A percentile compares a stretch with the other conserved stretches of the same genome.
phyloP scores from a whole-genome alignment of 805 yeast genomes.

The Yamadazyma olivae region DNA sequence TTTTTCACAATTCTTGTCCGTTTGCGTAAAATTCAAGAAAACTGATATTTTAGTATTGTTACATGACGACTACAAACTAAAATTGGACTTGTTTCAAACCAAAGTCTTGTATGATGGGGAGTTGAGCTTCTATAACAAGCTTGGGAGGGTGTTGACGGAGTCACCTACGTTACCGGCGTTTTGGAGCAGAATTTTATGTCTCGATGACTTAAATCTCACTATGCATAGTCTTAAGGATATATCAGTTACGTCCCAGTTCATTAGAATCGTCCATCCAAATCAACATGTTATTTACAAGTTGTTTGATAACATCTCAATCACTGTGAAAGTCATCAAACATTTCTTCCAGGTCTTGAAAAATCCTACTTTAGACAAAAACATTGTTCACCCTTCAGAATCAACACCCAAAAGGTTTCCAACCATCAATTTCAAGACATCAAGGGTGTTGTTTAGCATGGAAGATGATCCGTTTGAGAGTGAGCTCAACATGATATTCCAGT shows the following conservation, averaged over 20 bases:
- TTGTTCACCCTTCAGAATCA: slow-evolving; percentile 30
- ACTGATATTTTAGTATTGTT: slow-evolving; percentile 30
- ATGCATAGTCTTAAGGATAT: slow-evolving; percentile 15
- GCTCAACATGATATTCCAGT: slow-evolving; percentile 38
- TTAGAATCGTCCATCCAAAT: slow-evolving; percentile 37
- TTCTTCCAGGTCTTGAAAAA: slow-evolving; percentile 23
- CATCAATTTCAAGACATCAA: slow-evolving; percentile 23
- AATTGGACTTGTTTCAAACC: slow-evolving; percentile 40
- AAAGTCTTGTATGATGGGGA: slow-evolving; percentile 6
- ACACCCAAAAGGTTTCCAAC: slow-evolving; percentile 25
- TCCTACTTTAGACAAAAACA: slow-evolving; percentile 10
- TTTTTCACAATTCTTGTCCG: not conserved
- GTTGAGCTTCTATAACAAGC: slow-evolving; percentile 15
- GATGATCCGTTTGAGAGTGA: slow-evolving; percentile 45
- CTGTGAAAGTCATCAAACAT: slow-evolving; percentile 32
- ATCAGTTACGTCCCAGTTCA: slow-evolving; percentile 20
- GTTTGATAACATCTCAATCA: slow-evolving; percentile 36
- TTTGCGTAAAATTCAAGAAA: slow-evolving; percentile 15
- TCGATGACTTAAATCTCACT: slow-evolving; percentile 27
- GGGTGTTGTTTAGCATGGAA: slow-evolving; percentile 34
- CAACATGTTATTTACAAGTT: slow-evolving; percentile 33
- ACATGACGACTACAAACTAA: slow-evolving; percentile 48
- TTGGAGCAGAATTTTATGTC: slow-evolving; percentile 49
- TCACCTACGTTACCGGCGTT: slow-evolving; percentile 45
- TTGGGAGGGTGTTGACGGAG: slow-evolving; percentile 46